phyloP scores from a whole-genome alignment of 192 early-diverging fungal species.

The Linnemannia zychae region DNA sequence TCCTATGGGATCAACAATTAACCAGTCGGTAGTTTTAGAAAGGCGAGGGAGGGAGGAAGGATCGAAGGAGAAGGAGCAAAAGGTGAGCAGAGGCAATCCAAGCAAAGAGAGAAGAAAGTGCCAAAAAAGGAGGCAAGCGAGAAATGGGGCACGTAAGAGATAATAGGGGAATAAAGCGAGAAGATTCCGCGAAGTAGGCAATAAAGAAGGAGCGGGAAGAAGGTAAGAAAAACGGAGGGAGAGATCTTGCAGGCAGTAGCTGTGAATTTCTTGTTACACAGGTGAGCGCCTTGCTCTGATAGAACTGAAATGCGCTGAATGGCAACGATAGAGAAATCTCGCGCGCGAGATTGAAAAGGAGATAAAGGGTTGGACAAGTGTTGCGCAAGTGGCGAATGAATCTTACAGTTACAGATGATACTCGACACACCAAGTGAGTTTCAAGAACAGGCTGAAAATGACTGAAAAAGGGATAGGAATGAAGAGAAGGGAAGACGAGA shows the following conservation, averaged over 20 bases:
- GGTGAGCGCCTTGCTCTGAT: background rate
- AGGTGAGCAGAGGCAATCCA: background rate
- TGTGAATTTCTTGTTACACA: too few relatives aligned
- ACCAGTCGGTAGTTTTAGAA: background rate
- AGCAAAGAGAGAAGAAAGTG: background rate
- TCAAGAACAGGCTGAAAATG: background rate
- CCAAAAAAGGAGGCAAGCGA: background rate
- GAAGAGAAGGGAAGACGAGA: background rate
- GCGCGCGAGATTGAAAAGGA: background rate
- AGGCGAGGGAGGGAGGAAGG: background rate
- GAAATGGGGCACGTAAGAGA: background rate
- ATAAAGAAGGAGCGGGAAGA: background rate
- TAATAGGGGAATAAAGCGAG: background rate
- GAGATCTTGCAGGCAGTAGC: too few relatives aligned
- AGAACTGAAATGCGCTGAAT: background rate
- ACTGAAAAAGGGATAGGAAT: background rate
- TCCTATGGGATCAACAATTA: background rate
- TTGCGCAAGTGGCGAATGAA: background rate
- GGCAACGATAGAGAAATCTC: background rate
- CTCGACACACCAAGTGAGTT: background rate
- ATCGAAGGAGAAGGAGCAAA: background rate
- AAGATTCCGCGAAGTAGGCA: background rate
- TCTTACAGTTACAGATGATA: background rate
- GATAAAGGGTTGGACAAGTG: background rate
- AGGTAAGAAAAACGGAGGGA: background rate